phyloP scores from a whole-genome alignment of 257 asterid species.

The Gynochthodes officinalis region DNA sequence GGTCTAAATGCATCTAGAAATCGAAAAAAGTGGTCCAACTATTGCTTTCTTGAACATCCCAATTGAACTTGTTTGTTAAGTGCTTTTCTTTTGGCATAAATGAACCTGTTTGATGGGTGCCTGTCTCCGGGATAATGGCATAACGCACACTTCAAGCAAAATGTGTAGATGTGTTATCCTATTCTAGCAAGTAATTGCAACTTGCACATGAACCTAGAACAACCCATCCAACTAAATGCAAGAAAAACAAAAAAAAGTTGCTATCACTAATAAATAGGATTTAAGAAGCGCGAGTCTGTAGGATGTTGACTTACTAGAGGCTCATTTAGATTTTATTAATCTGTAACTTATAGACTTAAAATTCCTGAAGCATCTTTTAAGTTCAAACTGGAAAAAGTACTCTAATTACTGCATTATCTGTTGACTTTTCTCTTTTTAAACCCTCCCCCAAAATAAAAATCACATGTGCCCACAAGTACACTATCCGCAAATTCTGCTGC shows the following conservation, averaged over 20 bases:
- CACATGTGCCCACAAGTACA: neutral
- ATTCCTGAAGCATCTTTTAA: neutral
- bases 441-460: neutral
- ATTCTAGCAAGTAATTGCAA: neutral
- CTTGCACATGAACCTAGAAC: slow-evolving; percentile 2
- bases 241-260: neutral
- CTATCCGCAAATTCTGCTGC: neutral
- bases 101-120: neutral
- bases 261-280: neutral
- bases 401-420: neutral
- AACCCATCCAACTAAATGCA: neutral
- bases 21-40: neutral
- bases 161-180: neutral
- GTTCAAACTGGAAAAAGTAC: neutral
- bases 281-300: neutral
- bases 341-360: neutral
- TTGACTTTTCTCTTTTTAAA: neutral
- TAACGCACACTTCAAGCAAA: slow-evolving; percentile 1
- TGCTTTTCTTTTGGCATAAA: neutral
- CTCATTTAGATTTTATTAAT: neutral
- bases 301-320: neutral
- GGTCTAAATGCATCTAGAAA: neutral
- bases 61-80: neutral
- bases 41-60: slow-evolving; percentile 4
- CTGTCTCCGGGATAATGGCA: neutral